Evolutionary conservation across 177 flowering plant species (phyloP), one percentile per base, ranked within the genome.

Genomic region (Telopea speciosissima): DNA sequence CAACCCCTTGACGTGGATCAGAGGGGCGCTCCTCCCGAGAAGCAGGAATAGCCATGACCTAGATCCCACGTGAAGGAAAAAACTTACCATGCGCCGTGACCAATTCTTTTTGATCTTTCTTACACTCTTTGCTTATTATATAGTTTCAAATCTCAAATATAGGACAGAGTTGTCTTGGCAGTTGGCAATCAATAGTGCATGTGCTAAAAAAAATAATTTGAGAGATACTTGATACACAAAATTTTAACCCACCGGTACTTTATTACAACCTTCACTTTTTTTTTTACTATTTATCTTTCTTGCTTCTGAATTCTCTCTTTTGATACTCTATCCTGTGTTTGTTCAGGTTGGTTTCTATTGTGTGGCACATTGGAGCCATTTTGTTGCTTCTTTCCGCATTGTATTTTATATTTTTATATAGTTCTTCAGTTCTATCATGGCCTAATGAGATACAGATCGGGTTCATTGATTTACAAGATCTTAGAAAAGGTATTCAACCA

Each of bases 151-250:
- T 68, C 65, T 68, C 28, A 22, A 9, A 36, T 70, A 24, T 83
- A 95, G 99, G 92, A 86, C 72, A 79, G 84, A 6, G 86, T 85
- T 45, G 77, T 96, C 72, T 64, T 87, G 70, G 92, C 91, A 25
- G 77, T 93, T 70, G n/a, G n/a, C n/a, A n/a, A n/a, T n/a, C n/a
- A 96, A 96, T 74, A 71, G 91, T 80, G 83, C 87, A n/a, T 63
- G 74, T 72, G 86, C 93, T 76, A 86, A 92, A 45, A 83, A 71
- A 56, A 33, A 40, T 59, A 69, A 45, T 82, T 85, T 67, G 77
- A 81, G 69, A 80, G 74, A 74, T 64, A 64, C 68, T 25, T 77
- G 64, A 76, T 23, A n/a, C 24, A 79, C 28, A 71, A 66, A 68
- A 74, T 65, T 73, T 72, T 78, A 45, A 22, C 17, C 45, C 8